phyloP scores from a whole-genome alignment of 257 asterid genomes.

The Perilla frutescens region DNA sequence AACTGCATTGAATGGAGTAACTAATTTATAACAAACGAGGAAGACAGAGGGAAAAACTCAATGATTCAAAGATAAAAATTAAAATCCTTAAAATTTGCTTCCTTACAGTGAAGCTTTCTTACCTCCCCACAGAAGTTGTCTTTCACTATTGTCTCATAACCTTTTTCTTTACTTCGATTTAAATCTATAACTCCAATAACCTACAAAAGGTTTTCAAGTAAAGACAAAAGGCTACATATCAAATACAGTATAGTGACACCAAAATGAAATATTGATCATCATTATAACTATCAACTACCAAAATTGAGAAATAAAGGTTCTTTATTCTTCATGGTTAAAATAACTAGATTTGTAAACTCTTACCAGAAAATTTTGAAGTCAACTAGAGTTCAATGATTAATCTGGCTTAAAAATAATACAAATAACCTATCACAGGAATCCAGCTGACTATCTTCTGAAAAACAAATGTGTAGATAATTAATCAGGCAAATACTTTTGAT shows the following conservation, averaged over 20 bases:
- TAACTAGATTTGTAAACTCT: neutral
- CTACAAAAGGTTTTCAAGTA: conserved; percentile 51
- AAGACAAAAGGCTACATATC: conserved; percentile 12
- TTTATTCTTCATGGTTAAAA: conserved; percentile 7
- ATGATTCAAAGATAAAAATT: conserved; percentile 14
- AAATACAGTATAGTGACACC: conserved; percentile 12
- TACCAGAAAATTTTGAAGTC: neutral
- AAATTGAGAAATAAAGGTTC: conserved; percentile 10
- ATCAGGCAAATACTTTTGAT: neutral
- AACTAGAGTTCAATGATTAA: neutral
- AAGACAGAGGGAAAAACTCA: conserved; percentile 16
- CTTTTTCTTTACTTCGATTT: conserved; percentile 85
- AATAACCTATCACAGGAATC: neutral
- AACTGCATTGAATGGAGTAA: conserved; percentile 60
- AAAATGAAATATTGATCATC: conserved; percentile 20
- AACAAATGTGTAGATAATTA: neutral
- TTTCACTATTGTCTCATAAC: conserved; percentile 86
- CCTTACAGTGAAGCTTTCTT: conserved; percentile 31
- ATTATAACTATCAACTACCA: neutral
- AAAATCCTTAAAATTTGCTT: conserved; percentile 24
- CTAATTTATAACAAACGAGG: conserved; percentile 37
- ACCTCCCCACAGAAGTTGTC: conserved; percentile 98
- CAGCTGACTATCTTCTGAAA: neutral
- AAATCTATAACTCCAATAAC: conserved; percentile 88
- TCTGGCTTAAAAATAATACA: neutral